Percentiles rank a stretch among this genome's conserved stretches.
These are phyloP conservation scores for Fusarium humuli DNA, from an alignment of 2,329 filamentous ascomycete species.

Conservation along the genomic window DNA sequence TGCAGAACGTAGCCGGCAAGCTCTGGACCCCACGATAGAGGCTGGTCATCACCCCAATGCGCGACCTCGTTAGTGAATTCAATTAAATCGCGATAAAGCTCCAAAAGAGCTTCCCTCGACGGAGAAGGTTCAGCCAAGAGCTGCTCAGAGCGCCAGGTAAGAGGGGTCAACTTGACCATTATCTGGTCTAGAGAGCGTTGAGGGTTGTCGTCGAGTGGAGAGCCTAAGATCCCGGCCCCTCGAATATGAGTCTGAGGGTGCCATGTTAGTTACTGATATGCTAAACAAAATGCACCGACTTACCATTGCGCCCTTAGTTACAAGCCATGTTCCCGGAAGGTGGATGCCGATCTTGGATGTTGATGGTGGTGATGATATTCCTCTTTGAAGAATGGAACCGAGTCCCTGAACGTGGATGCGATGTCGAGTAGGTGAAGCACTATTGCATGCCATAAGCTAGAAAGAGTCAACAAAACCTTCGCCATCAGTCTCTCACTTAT, in stretches of 20 bases:
- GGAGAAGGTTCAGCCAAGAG: not conserved
- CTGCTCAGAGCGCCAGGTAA: slow-evolving; percentile 4
- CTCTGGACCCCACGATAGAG: not conserved
- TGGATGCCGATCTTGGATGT: slow-evolving; percentile 4
- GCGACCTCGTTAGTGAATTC: slow-evolving; percentile 1
- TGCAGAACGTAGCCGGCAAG: slow-evolving; percentile 5
- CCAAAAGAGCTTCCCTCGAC: not conserved
- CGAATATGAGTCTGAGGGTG: not conserved
- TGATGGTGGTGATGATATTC: not conserved
- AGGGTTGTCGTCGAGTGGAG: not conserved
- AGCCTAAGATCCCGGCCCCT: slow-evolving; percentile 8
- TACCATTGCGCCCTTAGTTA: slow-evolving; percentile 10
- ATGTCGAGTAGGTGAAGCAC: not conserved
- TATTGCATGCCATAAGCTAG: slow-evolving; percentile 11
- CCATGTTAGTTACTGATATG: not conserved
- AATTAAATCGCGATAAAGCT: not conserved
- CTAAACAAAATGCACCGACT: too few relatives aligned
- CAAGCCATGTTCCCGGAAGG: slow-evolving; percentile 2
- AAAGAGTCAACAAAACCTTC: not conserved
- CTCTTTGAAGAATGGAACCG: not conserved
- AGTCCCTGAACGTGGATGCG: slow-evolving; percentile 6
- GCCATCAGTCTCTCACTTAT: rapidly evolving
- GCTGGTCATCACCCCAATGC: slow-evolving; percentile 2
- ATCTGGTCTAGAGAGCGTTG: slow-evolving; percentile 14
- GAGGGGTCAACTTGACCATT: slow-evolving; percentile 8